These are phyloP conservation scores for Trifolium repens DNA, from an alignment of 306 rosid genomes.

Conservation along the genomic window DNA sequence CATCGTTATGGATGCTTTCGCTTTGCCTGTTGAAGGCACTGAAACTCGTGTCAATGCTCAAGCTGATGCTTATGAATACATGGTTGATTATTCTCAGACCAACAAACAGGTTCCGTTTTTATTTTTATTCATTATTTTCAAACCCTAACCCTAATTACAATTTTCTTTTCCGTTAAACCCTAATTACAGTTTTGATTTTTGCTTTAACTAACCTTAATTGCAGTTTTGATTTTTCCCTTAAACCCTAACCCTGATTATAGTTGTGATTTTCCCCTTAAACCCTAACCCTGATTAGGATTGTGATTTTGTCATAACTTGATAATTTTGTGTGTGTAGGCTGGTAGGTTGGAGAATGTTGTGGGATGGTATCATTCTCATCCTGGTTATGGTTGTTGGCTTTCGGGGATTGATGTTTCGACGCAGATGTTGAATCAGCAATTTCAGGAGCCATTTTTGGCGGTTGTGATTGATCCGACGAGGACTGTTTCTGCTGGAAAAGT, in stretches of 20 bases:
- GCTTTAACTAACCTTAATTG: background rate
- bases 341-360: constrained; percentile 90
- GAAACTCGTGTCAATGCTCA: constrained; percentile 99
- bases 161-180: background rate
- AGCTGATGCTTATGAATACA: constrained; percentile 95
- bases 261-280: background rate
- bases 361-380: constrained; percentile 99
- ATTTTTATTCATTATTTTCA: background rate
- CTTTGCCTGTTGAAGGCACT: constrained; percentile 94
- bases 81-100: constrained; percentile 96
- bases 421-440: constrained; percentile 93
- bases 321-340: constrained; percentile 56
- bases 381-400: constrained; percentile 98
- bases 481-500: constrained; percentile 97
- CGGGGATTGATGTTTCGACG: constrained; percentile 94
- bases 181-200: background rate
- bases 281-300: background rate
- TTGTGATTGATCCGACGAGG: constrained; percentile 93
- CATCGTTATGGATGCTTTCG: constrained; percentile 95
- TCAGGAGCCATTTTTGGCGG: constrained; percentile 96
- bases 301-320: background rate
- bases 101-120: constrained; percentile 70
- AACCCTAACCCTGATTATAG: background rate
- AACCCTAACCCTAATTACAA: constrained; percentile 37
- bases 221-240: background rate